phyloP scores from a whole-genome alignment of 306 rosid genomes.

The Elaeagnus macrophylla region DNA sequence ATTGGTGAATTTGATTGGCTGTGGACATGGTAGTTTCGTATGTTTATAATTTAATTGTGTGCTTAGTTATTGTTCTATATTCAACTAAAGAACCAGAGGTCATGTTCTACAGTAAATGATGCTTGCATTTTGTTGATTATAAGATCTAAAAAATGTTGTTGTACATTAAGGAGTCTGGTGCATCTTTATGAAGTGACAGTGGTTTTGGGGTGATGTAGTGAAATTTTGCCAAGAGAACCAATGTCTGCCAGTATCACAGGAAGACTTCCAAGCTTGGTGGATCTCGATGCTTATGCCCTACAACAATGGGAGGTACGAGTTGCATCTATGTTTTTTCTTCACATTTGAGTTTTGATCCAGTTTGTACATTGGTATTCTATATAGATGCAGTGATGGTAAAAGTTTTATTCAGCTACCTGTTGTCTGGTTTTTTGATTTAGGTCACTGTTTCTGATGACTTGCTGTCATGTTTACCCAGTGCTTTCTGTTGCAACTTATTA shows the following conservation, averaged over 20 bases:
- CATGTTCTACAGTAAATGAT: no score
- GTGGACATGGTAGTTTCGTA: no score
- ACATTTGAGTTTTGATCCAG: slow-evolving; percentile 3
- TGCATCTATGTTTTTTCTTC: slow-evolving; percentile 16
- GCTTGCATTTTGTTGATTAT: no score
- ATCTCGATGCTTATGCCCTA: slow-evolving; percentile 72
- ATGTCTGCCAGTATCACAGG: slow-evolving; percentile 79
- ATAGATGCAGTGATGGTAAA: slow-evolving; percentile 11
- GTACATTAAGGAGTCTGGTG: neutral
- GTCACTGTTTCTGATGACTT: slow-evolving; percentile 30
- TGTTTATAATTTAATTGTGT: no score
- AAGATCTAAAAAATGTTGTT: neutral
- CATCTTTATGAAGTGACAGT: slow-evolving; percentile 1
- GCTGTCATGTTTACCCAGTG: slow-evolving; percentile 53
- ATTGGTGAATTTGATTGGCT: no score
- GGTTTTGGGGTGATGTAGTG: slow-evolving; percentile 52
- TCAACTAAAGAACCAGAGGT: no score
- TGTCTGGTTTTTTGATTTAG: slow-evolving; percentile 26
- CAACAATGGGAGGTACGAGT: slow-evolving; percentile 79
- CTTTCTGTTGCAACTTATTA: slow-evolving; percentile 90
- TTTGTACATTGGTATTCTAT: slow-evolving; percentile 1
- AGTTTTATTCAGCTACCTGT: slow-evolving; percentile 4
- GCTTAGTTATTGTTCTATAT: no score
- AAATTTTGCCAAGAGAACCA: slow-evolving; percentile 88
- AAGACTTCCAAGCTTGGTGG: slow-evolving; percentile 76